Percentiles rank a stretch among this genome's conserved stretches.
Conservation (phyloP, 2,329 filamentous ascomycete genomes). For the Clonostachys rosea region DNA sequence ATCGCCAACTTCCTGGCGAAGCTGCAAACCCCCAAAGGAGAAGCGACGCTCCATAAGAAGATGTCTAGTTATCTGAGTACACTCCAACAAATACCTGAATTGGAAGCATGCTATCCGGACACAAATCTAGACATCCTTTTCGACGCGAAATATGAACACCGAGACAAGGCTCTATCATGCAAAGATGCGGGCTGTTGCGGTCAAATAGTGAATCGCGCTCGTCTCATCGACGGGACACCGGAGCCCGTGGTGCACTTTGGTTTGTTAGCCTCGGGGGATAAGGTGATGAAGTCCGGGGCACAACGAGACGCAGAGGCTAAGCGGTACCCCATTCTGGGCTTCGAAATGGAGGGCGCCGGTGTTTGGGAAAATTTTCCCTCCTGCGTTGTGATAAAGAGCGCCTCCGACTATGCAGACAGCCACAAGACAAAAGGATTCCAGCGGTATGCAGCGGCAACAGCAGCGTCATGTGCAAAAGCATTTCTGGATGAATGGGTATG, state of each 20-base stretch:
- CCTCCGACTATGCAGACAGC: constrained; percentile 6
- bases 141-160: constrained; percentile 8
- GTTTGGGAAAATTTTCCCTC: constrained; percentile 19
- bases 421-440: constrained; percentile 4
- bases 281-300: constrained; percentile 27
- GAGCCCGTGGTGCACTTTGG: constrained; percentile 18
- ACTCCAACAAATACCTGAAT: background rate
- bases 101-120: constrained; percentile 5
- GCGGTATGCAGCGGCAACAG: constrained; percentile 3
- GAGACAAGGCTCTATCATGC: too few species aligned
- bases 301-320: constrained; percentile 22
- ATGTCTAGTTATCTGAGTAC: constrained; percentile 4
- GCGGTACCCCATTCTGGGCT: constrained; percentile 4
- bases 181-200: too few species aligned
- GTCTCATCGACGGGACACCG: constrained; percentile 9
- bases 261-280: constrained; percentile 25
- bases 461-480: background rate
- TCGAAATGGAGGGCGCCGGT: constrained; percentile 24
- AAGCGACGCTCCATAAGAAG: background rate
- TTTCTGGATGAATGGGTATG: background rate
- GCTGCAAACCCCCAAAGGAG: constrained; percentile 6
- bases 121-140: constrained; percentile 8
- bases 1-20: constrained; percentile 14
- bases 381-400: constrained; percentile 13
- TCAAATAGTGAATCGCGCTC: background rate